phyloP scores from a whole-genome alignment of 1,284 basidiomycete species.

The Cyathus olla region DNA sequence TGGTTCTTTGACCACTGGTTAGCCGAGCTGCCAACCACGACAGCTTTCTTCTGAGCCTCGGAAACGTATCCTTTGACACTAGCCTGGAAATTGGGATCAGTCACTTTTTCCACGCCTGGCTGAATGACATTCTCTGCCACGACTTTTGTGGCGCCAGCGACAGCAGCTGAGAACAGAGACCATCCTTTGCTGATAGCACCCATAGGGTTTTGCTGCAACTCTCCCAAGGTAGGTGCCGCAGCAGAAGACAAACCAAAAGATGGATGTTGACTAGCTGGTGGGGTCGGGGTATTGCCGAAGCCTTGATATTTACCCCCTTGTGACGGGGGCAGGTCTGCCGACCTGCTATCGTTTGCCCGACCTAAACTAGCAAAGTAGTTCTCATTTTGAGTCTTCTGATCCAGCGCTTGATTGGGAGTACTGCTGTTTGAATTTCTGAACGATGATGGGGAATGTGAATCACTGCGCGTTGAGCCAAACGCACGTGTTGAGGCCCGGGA shows the following conservation, averaged over 20 bases:
- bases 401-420: slow-evolving; percentile 52
- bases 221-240: slow-evolving; percentile 74
- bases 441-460: slow-evolving; percentile 67
- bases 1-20: slow-evolving; percentile 81
- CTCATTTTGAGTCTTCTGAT: slow-evolving; percentile 83
- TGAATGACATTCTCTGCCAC: slow-evolving; percentile 86
- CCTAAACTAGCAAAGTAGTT: slow-evolving; percentile 81
- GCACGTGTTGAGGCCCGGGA: slow-evolving; percentile 74
- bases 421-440: slow-evolving; percentile 58
- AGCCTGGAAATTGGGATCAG: slow-evolving; percentile 81
- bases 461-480: slow-evolving; percentile 55
- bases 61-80: slow-evolving; percentile 77
- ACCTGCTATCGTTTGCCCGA: slow-evolving; percentile 75
- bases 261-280: slow-evolving; percentile 61
- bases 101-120: slow-evolving; percentile 81
- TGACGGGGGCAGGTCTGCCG: slow-evolving; percentile 81
- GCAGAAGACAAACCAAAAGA: slow-evolving; percentile 77
- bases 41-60: slow-evolving; percentile 74
- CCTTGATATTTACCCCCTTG: slow-evolving; percentile 89
- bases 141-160: slow-evolving; percentile 78
- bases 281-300: slow-evolving; percentile 81
- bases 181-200: slow-evolving; percentile 87
- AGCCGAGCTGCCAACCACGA: slow-evolving; percentile 65
- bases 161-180: slow-evolving; percentile 83
- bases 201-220: slow-evolving; percentile 85